Conservation (phyloP, 2,329 filamentous ascomycete species). For the Paradendryphiella salina region DNA sequence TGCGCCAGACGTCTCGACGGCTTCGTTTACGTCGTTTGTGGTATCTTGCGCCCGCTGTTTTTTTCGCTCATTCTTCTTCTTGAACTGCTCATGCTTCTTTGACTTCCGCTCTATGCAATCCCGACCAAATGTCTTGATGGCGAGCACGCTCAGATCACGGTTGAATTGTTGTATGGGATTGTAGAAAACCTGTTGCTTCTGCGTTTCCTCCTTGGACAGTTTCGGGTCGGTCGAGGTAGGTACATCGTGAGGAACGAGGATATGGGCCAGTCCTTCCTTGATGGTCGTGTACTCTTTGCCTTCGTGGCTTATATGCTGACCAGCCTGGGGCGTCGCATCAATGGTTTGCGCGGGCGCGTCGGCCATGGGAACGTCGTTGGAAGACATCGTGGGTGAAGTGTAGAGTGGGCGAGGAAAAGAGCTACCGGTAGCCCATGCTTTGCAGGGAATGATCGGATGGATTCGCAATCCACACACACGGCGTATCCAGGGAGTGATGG, state of each 20-base stretch:
- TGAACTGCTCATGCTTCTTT: constrained; percentile 50
- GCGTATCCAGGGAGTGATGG: constrained; percentile 11
- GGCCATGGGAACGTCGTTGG: constrained; percentile 17
- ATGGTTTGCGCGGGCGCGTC: constrained; percentile 26
- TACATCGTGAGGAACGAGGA: constrained; percentile 62
- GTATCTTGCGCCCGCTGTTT: constrained; percentile 24
- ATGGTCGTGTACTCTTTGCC: constrained; percentile 63
- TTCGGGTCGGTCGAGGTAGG: constrained; percentile 55
- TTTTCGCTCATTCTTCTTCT: constrained; percentile 34
- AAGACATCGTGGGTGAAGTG: constrained; percentile 23
- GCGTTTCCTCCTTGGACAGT: constrained; percentile 55
- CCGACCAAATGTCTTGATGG: constrained; percentile 86
- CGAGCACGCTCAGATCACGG: constrained; percentile 88
- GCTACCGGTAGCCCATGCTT: constrained; percentile 36
- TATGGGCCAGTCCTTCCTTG: constrained; percentile 69
- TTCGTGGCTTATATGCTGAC: constrained; percentile 48
- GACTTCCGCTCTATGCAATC: constrained; percentile 58
- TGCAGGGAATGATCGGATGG: constrained; percentile 15
- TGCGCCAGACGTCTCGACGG: not conserved
- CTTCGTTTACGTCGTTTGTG: constrained; percentile 1
- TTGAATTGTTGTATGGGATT: constrained; percentile 99
- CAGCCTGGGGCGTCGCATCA: constrained; percentile 33
- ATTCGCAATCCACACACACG: constrained; percentile 29
- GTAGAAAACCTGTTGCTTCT: constrained; percentile 84
- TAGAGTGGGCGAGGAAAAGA: constrained; percentile 25